These are phyloP conservation scores for Jimgerdemannia lactiflua DNA, from an alignment of 192 early-diverging fungal species.

Conservation along the genomic window DNA sequence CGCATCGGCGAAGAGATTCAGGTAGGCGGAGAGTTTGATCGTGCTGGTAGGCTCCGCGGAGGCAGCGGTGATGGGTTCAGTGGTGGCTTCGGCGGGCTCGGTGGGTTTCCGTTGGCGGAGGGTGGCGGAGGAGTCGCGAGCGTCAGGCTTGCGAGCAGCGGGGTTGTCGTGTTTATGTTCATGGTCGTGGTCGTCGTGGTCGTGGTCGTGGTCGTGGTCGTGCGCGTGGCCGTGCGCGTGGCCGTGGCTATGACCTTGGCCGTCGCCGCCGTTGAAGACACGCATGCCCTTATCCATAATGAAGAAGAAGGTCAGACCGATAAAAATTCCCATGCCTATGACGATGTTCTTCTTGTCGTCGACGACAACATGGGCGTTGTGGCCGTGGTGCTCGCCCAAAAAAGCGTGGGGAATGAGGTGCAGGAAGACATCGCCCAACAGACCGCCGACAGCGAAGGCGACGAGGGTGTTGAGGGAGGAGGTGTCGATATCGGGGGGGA, in stretches of 20 bases:
- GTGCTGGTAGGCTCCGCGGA: slow-evolving; percentile 22
- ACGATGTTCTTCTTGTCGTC: slow-evolving; percentile 57
- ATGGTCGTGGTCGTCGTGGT: slow-evolving; percentile 33
- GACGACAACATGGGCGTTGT: slow-evolving; percentile 26
- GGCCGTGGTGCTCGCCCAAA: slow-evolving; percentile 41
- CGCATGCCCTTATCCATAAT: slow-evolving; percentile 84
- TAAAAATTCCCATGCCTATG: slow-evolving; percentile 73
- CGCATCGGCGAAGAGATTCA: slow-evolving; percentile 81
- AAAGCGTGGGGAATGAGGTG: slow-evolving; percentile 82
- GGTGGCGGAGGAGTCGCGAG: slow-evolving; percentile 18
- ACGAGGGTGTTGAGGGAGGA: slow-evolving; percentile 70
- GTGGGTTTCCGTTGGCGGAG: slow-evolving; percentile 4
- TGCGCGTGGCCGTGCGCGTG: slow-evolving; percentile 49
- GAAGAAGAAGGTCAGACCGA: slow-evolving; percentile 74
- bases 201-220: slow-evolving; percentile 22
- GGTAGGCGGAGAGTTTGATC: slow-evolving; percentile 70
- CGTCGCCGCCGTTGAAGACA: slow-evolving; percentile 62
- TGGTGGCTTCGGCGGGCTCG: background rate
- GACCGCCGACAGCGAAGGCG: slow-evolving; percentile 83
- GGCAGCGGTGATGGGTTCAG: slow-evolving; percentile 1
- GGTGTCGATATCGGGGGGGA: slow-evolving; percentile 64
- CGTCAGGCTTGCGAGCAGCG: slow-evolving; percentile 20
- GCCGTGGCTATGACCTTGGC: slow-evolving; percentile 54
- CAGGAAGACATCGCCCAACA: slow-evolving; percentile 83
- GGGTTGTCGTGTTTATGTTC: slow-evolving; percentile 22